phyloP scores from a whole-genome alignment of 805 yeast genomes.

The Saturnispora quitensis region DNA sequence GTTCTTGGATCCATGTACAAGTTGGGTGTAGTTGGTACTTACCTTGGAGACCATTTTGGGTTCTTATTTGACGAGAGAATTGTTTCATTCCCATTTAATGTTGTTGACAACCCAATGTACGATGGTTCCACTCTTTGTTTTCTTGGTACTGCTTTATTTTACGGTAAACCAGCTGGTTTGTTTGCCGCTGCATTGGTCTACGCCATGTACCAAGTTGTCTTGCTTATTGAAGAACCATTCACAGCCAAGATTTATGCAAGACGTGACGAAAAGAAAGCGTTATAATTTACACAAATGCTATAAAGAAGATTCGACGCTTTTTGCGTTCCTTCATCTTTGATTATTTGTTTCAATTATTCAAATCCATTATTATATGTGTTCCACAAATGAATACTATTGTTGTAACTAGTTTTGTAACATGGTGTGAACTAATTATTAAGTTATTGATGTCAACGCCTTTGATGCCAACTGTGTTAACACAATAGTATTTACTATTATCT shows the following conservation, averaged over 20 bases:
- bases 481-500: slow-evolving; percentile 3
- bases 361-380: slow-evolving; percentile 1
- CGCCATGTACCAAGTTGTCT: slow-evolving; percentile 75
- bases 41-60: slow-evolving; percentile 95
- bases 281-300: neutral
- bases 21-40: slow-evolving; percentile 92
- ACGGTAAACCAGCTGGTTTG: slow-evolving; percentile 86
- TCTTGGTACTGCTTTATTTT: slow-evolving; percentile 82
- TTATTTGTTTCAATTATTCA: neutral
- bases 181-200: slow-evolving; percentile 63
- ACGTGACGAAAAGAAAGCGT: slow-evolving; percentile 7
- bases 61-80: slow-evolving; percentile 87
- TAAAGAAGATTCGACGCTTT: neutral
- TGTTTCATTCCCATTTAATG: slow-evolving; percentile 86
- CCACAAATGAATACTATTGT: slow-evolving; percentile 7
- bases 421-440: slow-evolving; percentile 3
- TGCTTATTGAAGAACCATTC: slow-evolving; percentile 90
- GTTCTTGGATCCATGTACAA: slow-evolving; percentile 85
- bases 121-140: slow-evolving; percentile 85
- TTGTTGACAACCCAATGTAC: slow-evolving; percentile 93
- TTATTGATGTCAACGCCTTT: neutral
- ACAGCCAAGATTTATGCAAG: slow-evolving; percentile 79
- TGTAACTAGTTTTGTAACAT: slow-evolving; percentile 3
- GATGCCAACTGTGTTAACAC: slow-evolving; percentile 5
- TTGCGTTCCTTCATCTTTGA: neutral